Base-by-base conservation (phyloP, 1,139 yeast species). In the Yamadazyma mexicana region DNA sequence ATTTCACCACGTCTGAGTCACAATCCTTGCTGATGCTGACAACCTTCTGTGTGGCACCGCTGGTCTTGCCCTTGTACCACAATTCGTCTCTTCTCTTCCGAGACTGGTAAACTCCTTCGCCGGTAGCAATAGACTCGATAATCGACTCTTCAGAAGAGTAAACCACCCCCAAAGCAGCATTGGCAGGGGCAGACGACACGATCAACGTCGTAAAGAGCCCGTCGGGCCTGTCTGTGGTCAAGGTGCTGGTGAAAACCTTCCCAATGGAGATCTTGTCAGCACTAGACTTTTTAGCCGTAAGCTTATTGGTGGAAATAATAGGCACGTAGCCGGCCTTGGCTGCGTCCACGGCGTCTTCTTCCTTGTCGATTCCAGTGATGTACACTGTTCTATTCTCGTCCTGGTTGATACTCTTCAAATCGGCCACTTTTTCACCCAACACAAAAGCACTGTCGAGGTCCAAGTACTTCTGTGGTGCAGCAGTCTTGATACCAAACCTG, bases 31-130 rank as follows among this genome's bases (percentile, higher is more conserved):
- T 83, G 42, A 92, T 61, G 33, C 72, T 65, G 20, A 85, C 52
- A 39, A 92, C 72, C 49, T 72, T 73, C 64, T 92, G 98, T 1
- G 95, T 87, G 37, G 96, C 96, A 9, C 98, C 98, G 25, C 95
- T 85, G 4, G 96, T 87, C 43, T 86, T 86, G 28, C 98, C 99
- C 62, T 92, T 92, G 62, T 85, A 87, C 98, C 99, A 92, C 44
- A 92, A 74, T 43, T 70, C 77, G 17, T 94, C 88, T 45, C 84
- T 83, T 49, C 88, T 79, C 49, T 83, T 82, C 52, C 98, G 83
- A 5, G 96, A 88, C 63, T 87, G 97, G 64, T 92, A 92, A 7
- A 92, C 96, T 38, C 99, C 99, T 11, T 87, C 81, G 35, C 80
- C 77, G 29, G 87, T 86, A 44, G 80, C 79, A 50, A 92, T 77